Conservation (phyloP, 768 basidiomycete genomes). For the Suillus luteus region DNA sequence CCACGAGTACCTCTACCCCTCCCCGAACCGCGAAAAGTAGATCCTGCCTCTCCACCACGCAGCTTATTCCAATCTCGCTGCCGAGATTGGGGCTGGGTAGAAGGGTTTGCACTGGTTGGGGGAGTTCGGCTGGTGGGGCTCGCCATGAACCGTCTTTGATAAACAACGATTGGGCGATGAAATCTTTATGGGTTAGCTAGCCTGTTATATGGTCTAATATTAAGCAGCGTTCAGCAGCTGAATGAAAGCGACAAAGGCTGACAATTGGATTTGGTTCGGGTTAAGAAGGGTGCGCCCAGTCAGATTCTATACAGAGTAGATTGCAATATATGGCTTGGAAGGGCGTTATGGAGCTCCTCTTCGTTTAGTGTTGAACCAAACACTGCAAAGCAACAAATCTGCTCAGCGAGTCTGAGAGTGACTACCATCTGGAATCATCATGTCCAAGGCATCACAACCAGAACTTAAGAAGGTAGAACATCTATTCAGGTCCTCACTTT, state of each 20-base stretch:
- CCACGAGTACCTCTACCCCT: constrained; percentile 41
- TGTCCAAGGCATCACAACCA: constrained; percentile 96
- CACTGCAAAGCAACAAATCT: constrained; percentile 33
- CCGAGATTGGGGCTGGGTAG: constrained; percentile 34
- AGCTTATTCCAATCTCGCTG: constrained; percentile 43
- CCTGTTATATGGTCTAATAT: neutral
- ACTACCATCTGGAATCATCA: constrained; percentile 35
- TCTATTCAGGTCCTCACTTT: constrained; percentile 10
- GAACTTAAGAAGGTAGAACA: constrained; percentile 94
- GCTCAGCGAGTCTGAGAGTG: constrained; percentile 5
- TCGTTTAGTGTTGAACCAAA: constrained; percentile 26
- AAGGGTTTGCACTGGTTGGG: constrained; percentile 28
- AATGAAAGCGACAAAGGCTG: neutral
- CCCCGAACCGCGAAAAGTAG: constrained; percentile 48
- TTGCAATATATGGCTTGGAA: constrained; percentile 1
- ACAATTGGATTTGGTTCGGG: neutral
- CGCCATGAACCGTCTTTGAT: constrained; percentile 39
- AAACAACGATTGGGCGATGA: neutral
- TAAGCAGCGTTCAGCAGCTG: constrained; percentile 1
- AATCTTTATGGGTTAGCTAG: neutral
- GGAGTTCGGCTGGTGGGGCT: constrained; percentile 38
- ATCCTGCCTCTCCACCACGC: constrained; percentile 46
- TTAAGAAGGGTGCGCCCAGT: neutral
- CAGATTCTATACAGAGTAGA: constrained; percentile 3
- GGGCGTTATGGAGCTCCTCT: constrained; percentile 10